Conservation (phyloP, 768 basidiomycete genomes). For the Boletus patriciae region DNA sequence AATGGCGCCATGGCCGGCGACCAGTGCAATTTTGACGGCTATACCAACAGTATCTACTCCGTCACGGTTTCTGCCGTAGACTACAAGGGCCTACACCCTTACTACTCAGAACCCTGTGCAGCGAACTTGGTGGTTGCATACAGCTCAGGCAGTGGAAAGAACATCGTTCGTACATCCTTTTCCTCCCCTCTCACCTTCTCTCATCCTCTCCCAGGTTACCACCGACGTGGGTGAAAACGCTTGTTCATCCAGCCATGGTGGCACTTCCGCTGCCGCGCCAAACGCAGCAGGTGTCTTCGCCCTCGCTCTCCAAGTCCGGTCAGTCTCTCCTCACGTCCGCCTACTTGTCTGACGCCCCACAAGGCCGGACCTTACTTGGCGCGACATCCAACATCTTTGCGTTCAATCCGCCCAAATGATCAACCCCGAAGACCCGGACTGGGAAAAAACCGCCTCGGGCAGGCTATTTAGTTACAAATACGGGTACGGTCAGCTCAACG, state of each 20-base stretch:
- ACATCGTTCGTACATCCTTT: constrained; percentile 66
- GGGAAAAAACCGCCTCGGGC: constrained; percentile 71
- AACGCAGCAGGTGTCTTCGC: constrained; percentile 94
- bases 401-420: constrained; percentile 74
- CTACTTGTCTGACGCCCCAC: constrained; percentile 9
- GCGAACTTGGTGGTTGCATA: constrained; percentile 97
- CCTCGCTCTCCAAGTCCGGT: constrained; percentile 86
- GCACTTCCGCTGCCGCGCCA: constrained; percentile 97
- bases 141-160: constrained; percentile 90
- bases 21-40: constrained; percentile 99
- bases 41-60: constrained; percentile 96
- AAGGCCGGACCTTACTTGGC: constrained; percentile 94
- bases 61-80: constrained; percentile 97
- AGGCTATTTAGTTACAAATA: constrained; percentile 83
- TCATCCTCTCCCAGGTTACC: constrained; percentile 64
- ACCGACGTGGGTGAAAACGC: constrained; percentile 86
- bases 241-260: constrained; percentile 85
- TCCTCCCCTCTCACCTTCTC: constrained; percentile 9
- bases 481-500: constrained; percentile 89
- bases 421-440: constrained; percentile 90
- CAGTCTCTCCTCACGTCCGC: constrained; percentile 22
- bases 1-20: constrained; percentile 91
- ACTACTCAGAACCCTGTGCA: constrained; percentile 96
- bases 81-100: constrained; percentile 89
- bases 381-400: constrained; percentile 90